These are phyloP conservation scores for Mimosa pudica DNA, from an alignment of 306 rosid species.

Conservation along the genomic window DNA sequence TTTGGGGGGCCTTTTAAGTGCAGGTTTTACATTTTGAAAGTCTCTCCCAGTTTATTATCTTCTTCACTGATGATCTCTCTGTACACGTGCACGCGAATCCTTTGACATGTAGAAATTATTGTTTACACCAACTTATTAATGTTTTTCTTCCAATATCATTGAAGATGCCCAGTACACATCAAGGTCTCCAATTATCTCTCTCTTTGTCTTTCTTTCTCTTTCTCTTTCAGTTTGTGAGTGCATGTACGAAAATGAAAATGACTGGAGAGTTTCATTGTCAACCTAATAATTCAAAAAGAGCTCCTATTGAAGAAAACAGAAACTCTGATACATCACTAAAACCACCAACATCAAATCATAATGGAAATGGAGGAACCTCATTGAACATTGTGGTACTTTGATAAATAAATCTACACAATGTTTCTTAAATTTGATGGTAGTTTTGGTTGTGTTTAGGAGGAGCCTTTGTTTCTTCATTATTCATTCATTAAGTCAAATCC, in stretches of 20 bases:
- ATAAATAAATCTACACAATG: not conserved
- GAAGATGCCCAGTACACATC: slow-evolving; percentile 22
- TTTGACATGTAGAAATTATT: slow-evolving; percentile 37
- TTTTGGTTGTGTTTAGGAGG: not conserved
- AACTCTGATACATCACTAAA: too few relatives aligned
- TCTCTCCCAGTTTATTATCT: slow-evolving; percentile 9
- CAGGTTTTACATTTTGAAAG: slow-evolving; percentile 26
- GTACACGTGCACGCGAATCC: slow-evolving; percentile 49
- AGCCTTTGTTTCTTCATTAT: slow-evolving; percentile 17
- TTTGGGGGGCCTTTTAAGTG: slow-evolving; percentile 36
- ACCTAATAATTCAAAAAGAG: slow-evolving; percentile 27
- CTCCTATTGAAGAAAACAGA: too few relatives aligned
- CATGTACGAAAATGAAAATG: slow-evolving; percentile 27
- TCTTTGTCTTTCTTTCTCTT: not conserved
- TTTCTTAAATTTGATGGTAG: not conserved
- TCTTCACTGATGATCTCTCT: not conserved
- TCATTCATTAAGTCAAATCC: slow-evolving; percentile 38
- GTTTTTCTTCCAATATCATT: slow-evolving; percentile 30
- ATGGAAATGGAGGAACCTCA: too few relatives aligned
- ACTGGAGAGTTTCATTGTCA: slow-evolving; percentile 36
- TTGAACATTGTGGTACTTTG: slow-evolving; percentile 19
- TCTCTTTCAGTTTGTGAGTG: slow-evolving; percentile 23
- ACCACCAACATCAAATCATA: too few relatives aligned
- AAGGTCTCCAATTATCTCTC: slow-evolving; percentile 10
- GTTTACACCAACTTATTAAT: slow-evolving; percentile 40